A percentile compares a stretch with the other conserved stretches of the same genome.
These are phyloP conservation scores for Phytophthora colocasiae DNA, from an alignment of 352 stramenopile genomes.

Conservation along the genomic window DNA sequence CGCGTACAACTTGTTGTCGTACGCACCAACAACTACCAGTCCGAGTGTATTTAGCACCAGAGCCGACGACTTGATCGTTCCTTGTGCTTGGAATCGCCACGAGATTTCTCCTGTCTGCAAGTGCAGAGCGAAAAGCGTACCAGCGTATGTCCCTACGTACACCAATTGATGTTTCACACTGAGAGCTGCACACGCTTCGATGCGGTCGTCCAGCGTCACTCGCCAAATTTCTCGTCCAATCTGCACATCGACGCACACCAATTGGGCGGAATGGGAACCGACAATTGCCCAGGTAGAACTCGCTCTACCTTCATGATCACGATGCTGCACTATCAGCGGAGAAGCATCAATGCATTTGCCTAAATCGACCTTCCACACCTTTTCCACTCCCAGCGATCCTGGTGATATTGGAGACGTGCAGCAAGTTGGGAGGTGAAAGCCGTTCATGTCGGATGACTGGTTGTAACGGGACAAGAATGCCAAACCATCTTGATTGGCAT, in stretches of 20 bases:
- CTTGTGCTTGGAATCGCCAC: constrained; percentile 49
- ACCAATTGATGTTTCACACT: constrained; percentile 39
- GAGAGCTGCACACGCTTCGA: constrained; percentile 59
- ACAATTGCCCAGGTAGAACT: constrained; percentile 42
- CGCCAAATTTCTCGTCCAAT: constrained; percentile 41
- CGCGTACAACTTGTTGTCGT: constrained; percentile 57
- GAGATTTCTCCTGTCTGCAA: constrained; percentile 29
- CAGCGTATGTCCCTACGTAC: constrained; percentile 66
- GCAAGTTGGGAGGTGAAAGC: constrained; percentile 25
- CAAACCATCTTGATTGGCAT: not conserved
- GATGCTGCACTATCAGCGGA: constrained; percentile 49
- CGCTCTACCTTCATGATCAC: not conserved
- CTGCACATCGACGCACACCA: constrained; percentile 56
- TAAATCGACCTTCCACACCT: constrained; percentile 46
- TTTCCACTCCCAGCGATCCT: constrained; percentile 19
- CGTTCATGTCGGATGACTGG: constrained; percentile 26
- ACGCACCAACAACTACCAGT: constrained; percentile 59
- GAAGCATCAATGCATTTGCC: constrained; percentile 74
- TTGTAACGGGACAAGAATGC: constrained; percentile 39
- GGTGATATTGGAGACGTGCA: constrained; percentile 1
- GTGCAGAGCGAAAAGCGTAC: constrained; percentile 54
- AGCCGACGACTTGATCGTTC: constrained; percentile 58
- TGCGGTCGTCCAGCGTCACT: constrained; percentile 56
- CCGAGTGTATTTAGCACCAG: constrained; percentile 48
- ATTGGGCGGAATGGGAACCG: constrained; percentile 54